Conservation (phyloP, 139 green algal species). For the Chlamydomonas sphaeroides region DNA sequence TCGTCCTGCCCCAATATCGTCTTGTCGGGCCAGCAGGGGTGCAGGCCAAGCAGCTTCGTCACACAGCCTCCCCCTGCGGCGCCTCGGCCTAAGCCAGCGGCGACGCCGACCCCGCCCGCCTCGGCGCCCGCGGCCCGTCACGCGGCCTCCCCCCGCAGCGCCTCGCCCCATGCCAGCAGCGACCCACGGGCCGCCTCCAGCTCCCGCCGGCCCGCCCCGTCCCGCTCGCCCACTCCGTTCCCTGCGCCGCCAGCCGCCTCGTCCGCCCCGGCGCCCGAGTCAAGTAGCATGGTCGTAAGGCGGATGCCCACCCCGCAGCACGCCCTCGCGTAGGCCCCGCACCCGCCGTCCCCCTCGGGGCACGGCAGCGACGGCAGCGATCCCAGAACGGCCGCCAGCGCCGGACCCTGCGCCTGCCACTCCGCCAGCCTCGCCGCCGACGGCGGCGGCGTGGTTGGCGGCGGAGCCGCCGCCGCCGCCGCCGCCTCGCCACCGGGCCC, state of each 20-base stretch:
- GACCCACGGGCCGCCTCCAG: too few species aligned
- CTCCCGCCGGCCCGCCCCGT: too few species aligned
- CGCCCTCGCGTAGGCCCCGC: neutral
- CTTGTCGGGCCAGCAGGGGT: too few species aligned
- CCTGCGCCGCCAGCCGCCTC: too few species aligned
- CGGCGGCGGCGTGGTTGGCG: too few species aligned
- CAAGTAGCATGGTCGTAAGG: neutral
- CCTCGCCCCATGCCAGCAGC: neutral
- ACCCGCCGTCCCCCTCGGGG: neutral
- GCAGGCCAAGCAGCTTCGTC: too few species aligned
- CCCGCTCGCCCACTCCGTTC: neutral
- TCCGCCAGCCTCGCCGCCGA: too few species aligned
- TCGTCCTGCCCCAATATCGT: too few species aligned
- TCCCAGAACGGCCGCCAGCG: neutral
- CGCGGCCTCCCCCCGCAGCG: neutral
- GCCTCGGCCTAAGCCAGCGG: too few species aligned
- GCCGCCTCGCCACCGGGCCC: neutral
- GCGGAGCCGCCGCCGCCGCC: neutral
- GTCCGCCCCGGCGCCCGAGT: neutral
- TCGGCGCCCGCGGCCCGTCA: too few species aligned
- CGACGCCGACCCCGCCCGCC: too few species aligned
- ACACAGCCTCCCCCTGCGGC: too few species aligned
- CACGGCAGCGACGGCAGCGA: neutral
- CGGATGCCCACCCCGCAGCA: neutral
- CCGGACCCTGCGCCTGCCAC: constrained; percentile 6